phyloP scores from a whole-genome alignment of 495 filamentous ascomycete species.

The Immersiella caudata region DNA sequence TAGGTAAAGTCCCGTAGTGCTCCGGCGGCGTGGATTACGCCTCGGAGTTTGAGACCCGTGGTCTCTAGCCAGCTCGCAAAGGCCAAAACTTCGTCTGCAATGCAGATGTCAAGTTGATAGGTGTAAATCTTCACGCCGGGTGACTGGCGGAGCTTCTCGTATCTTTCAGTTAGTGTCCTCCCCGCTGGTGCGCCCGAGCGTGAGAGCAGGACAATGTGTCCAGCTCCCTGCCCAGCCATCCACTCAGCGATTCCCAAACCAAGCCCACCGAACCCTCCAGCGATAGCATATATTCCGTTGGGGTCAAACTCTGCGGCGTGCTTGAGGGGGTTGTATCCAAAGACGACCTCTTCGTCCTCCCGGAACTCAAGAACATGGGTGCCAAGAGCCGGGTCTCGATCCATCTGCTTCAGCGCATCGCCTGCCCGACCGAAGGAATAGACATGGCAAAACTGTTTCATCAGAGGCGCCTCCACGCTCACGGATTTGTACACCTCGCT shows the following conservation, averaged over 20 bases:
- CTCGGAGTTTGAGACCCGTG: conserved; percentile 43
- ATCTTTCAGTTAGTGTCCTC: neutral
- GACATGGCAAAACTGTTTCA: conserved; percentile 8
- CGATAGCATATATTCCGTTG: conserved; percentile 50
- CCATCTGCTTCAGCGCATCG: conserved; percentile 52
- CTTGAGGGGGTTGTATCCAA: conserved; percentile 11
- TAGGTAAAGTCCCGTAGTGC: conserved; percentile 54
- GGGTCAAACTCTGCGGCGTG: neutral
- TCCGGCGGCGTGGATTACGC: conserved; percentile 53
- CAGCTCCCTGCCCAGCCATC: conserved; percentile 56
- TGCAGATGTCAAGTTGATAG: conserved; percentile 31
- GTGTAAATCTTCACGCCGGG: neutral
- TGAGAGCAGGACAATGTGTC: conserved; percentile 55
- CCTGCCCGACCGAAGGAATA: conserved; percentile 49
- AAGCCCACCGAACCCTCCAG: conserved; percentile 60
- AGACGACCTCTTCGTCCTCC: conserved; percentile 31
- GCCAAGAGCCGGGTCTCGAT: conserved; percentile 52
- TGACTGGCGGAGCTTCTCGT: neutral
- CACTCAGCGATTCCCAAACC: conserved; percentile 55
- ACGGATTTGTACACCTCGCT: neutral
- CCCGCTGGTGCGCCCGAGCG: conserved; percentile 44
- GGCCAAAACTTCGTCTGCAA: conserved; percentile 9
- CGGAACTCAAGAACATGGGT: conserved; percentile 54
- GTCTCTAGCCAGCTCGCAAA: conserved; percentile 13
- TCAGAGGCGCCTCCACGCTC: neutral